These are phyloP conservation scores for Hemileccinum impolitum DNA, from an alignment of 768 basidiomycete species.

Conservation along the genomic window DNA sequence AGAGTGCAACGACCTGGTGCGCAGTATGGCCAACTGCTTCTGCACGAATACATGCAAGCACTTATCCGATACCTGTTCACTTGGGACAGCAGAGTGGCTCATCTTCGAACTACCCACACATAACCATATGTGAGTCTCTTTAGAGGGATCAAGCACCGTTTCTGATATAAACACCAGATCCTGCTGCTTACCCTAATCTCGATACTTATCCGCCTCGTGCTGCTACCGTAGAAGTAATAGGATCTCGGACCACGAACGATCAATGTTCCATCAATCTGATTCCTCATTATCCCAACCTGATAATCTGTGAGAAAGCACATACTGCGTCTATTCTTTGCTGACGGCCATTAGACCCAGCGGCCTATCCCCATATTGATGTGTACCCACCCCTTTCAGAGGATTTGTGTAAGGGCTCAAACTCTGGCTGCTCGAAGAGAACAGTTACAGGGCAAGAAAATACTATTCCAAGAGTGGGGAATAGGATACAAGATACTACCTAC, in stretches of 20 bases:
- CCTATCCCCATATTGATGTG: slow-evolving; percentile 21
- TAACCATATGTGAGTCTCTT: slow-evolving; percentile 27
- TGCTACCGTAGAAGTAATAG: neutral
- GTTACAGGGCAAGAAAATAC: too few species aligned
- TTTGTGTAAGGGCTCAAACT: too few species aligned
- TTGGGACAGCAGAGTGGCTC: slow-evolving; percentile 6
- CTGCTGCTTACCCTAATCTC: slow-evolving; percentile 38
- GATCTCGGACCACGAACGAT: neutral
- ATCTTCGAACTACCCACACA: slow-evolving; percentile 20
- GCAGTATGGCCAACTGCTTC: slow-evolving; percentile 15
- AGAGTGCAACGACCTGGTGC: slow-evolving; percentile 13
- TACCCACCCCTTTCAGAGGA: slow-evolving; percentile 13
- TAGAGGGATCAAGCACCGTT: neutral
- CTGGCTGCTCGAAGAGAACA: too few species aligned
- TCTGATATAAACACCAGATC: slow-evolving; percentile 35
- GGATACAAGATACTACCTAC: too few species aligned
- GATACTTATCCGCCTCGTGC: slow-evolving; percentile 35
- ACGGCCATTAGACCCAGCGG: slow-evolving; percentile 17
- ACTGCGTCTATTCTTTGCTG: neutral
- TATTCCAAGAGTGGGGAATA: too few species aligned
- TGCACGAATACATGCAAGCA: neutral
- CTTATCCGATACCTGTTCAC: neutral
- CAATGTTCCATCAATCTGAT: slow-evolving; percentile 6
- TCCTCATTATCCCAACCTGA: slow-evolving; percentile 33
- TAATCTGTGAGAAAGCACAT: slow-evolving; percentile 31